phyloP scores from a whole-genome alignment of 192 early-diverging fungal species.

The Coemansia guatemalensis region DNA sequence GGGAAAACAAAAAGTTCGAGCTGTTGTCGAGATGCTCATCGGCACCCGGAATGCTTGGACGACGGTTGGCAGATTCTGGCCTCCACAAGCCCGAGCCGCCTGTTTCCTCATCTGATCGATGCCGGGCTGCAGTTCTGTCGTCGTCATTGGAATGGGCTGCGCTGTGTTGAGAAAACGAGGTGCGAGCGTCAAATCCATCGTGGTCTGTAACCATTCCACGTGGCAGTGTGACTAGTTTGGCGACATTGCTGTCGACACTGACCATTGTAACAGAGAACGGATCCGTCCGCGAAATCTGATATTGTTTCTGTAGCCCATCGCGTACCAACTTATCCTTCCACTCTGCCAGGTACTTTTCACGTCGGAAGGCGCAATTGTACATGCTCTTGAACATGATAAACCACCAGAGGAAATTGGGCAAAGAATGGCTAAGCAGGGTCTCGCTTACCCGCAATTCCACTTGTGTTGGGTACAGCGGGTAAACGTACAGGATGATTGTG shows the following conservation, averaged over 20 bases:
- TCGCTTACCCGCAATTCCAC: slow-evolving; percentile 20
- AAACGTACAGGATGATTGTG: slow-evolving; percentile 38
- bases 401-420: slow-evolving; percentile 54
- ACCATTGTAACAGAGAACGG: slow-evolving; percentile 42
- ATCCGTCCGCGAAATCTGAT: slow-evolving; percentile 46
- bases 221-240: slow-evolving; percentile 29
- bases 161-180: slow-evolving; percentile 39
- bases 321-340: slow-evolving; percentile 51
- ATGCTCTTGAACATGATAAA: slow-evolving; percentile 54
- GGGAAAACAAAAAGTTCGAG: slow-evolving; percentile 37
- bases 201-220: slow-evolving; percentile 22
- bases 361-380: slow-evolving; percentile 38
- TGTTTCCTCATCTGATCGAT: too few species aligned
- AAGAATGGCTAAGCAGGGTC: slow-evolving; percentile 27
- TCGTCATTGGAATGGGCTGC: not conserved
- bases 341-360: slow-evolving; percentile 27
- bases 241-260: slow-evolving; percentile 21
- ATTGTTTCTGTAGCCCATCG: slow-evolving; percentile 51
- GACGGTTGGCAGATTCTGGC: slow-evolving; percentile 4
- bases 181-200: slow-evolving; percentile 30
- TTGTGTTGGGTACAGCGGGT: slow-evolving; percentile 40
- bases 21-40: slow-evolving; percentile 15
- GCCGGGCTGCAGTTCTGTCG: too few species aligned
- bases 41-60: slow-evolving; percentile 12
- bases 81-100: not conserved